Evolutionary conservation across 371 early-diverging fungal genomes (phyloP).

Genomic region (Syncephalastrum sp.): DNA sequence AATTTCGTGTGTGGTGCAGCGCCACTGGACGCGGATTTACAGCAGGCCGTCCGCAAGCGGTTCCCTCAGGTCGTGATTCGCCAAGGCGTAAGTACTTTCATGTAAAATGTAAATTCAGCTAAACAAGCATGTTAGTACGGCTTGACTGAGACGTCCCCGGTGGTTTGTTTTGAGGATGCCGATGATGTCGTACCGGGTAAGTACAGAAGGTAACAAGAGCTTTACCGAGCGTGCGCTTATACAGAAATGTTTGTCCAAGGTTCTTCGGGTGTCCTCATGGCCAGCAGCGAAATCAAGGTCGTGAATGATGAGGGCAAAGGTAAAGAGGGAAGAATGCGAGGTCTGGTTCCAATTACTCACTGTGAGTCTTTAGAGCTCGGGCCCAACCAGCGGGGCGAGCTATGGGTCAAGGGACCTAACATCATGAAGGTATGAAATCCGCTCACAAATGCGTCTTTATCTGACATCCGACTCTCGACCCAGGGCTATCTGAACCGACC

Average conservation of each 20-base stretch:
- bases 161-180: constrained; percentile 10
- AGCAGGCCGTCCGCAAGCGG: constrained; percentile 32
- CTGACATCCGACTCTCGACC: constrained; percentile 29
- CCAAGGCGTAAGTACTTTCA: constrained; percentile 19
- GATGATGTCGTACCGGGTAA: constrained; percentile 17
- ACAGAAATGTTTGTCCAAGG: constrained; percentile 2
- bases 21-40: constrained; percentile 66
- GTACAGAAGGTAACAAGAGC: not conserved
- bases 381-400: constrained; percentile 24
- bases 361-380: constrained; percentile 41
- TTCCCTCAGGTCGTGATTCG: constrained; percentile 42
- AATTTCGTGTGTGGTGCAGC: constrained; percentile 77
- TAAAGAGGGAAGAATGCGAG: not conserved
- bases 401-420: constrained; percentile 17
- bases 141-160: constrained; percentile 60
- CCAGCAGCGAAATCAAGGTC: constrained; percentile 66
- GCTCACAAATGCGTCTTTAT: too few relatives aligned
- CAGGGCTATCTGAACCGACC: constrained; percentile 66
- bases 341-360: not conserved
- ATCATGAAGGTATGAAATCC: constrained; percentile 56
- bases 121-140: constrained; percentile 38
- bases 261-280: constrained; percentile 65
- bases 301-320: constrained; percentile 54
- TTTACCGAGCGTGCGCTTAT: too few relatives aligned
- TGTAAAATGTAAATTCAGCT: too few relatives aligned